Base-by-base conservation (phyloP, 768 basidiomycete genomes). In the Russula earlei region DNA sequence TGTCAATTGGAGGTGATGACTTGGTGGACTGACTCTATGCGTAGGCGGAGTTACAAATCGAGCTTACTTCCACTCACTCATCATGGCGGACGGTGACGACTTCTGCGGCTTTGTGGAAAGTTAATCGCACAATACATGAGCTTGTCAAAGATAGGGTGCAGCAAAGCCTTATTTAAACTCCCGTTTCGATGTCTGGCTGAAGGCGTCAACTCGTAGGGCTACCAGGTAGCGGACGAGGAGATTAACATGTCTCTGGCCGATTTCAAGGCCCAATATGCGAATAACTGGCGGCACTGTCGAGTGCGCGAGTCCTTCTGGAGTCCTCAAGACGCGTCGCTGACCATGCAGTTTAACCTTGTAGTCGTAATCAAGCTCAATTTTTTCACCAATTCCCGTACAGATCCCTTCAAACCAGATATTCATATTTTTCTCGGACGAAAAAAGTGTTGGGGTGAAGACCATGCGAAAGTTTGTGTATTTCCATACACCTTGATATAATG, bases 51-150 rank as follows among this genome's bases (percentile, higher is more conserved):
- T 83, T 81, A 70, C 64, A 82, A 82, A 70, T 65, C 66, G 27
- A 45, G 43, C 46, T 51, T 64, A 65, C 52, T 58, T 61, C 55
- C 50, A n/a, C n/a, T n/a, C 52, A 43, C 45, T 63, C 66, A 66
- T 70, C 64, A 86, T 88, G 84, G 73, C 77, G 61, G 85, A 88
- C 63, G 71, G 72, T 64, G 87, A 90, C 72, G 88, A 91, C 69
- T 80, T n/a, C 84, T 58, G 87, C 93, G 56, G 84, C 84, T 66
- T 77, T 98, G 67, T 98, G 93, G 91, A 87, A 94, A 66, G 93
- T 98, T 60, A 92, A 92, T 71, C 75, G 91, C 65, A 98, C 96
- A 47, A 87, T 97, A 41, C 94, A 97, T 68, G 95, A 99, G 72
- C 83, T 99, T 50, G 91, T 94, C 60, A 82, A 84, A 69, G 95